phyloP scores from a whole-genome alignment of 306 rosid species.

The Quercus suber region DNA sequence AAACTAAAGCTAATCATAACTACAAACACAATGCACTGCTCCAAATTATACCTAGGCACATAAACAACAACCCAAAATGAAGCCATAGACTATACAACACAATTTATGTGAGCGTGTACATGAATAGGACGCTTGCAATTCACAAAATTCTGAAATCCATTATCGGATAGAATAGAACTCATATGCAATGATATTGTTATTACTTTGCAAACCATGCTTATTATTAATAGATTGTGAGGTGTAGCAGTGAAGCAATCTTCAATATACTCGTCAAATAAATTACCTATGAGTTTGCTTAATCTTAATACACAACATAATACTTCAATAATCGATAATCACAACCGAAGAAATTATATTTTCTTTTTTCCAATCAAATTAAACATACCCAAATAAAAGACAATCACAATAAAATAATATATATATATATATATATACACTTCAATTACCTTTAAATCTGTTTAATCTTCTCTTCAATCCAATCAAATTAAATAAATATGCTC shows the following conservation, averaged over 20 bases:
- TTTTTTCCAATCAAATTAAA: too few relatives aligned
- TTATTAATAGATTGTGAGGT: not conserved
- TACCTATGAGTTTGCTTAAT: too few relatives aligned
- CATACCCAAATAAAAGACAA: too few relatives aligned
- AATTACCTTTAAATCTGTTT: too few relatives aligned
- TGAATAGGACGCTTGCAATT: not conserved
- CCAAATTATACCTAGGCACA: not conserved
- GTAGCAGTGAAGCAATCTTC: not conserved
- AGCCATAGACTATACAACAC: not conserved
- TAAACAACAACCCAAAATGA: not conserved
- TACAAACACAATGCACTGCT: not conserved
- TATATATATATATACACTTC: too few relatives aligned
- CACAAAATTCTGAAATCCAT: not conserved
- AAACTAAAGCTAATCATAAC: not conserved
- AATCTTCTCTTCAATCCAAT: too few relatives aligned
- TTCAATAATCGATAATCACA: not conserved
- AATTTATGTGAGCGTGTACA: not conserved
- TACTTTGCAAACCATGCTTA: not conserved
- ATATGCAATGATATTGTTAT: too few relatives aligned
- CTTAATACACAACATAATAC: not conserved
- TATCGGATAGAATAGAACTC: not conserved
- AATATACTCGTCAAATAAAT: not conserved
- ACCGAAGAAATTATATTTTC: too few relatives aligned
- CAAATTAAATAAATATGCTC: too few relatives aligned
- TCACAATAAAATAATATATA: too few relatives aligned